Conservation (phyloP, 2,329 filamentous ascomycete genomes). For the Daldinia sp. region DNA sequence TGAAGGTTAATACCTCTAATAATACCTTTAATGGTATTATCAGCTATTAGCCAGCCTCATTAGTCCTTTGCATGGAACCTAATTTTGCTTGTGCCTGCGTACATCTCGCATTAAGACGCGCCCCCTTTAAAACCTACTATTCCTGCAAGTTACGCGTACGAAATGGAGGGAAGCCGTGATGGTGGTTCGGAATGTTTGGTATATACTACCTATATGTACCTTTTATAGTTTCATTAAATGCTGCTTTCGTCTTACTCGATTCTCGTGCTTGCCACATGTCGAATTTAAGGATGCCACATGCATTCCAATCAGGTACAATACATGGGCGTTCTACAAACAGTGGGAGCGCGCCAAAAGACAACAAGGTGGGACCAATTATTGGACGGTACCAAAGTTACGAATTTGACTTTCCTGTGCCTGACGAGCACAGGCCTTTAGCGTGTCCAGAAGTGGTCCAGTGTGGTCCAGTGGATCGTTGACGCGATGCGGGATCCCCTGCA, state of each 20-base stretch:
- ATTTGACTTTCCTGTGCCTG: background rate
- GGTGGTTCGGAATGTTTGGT: constrained; percentile 10
- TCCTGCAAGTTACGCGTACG: background rate
- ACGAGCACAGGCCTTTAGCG: background rate
- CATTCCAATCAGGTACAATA: too few relatives aligned
- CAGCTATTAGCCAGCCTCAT: background rate
- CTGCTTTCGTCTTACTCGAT: constrained; percentile 16
- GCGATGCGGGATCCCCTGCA: constrained; percentile 37
- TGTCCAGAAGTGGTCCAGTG: background rate
- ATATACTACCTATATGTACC: constrained; percentile 12
- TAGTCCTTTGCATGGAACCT: background rate
- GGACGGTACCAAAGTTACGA: background rate
- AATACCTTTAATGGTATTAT: too few relatives aligned
- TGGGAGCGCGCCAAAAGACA: too few relatives aligned
- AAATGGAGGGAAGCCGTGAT: background rate
- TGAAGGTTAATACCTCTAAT: too few relatives aligned
- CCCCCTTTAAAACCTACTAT: background rate
- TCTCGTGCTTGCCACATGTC: constrained; percentile 31
- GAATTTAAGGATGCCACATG: constrained; percentile 9
- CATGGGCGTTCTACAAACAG: too few relatives aligned
- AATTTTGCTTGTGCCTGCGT: background rate
- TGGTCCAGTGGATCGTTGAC: constrained; percentile 30
- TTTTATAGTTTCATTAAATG: background rate
- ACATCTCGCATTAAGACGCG: background rate
- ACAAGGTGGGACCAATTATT: background rate